Evolutionary conservation across 345 rosid genomes (phyloP).

Genomic region (Brassica incana): DNA sequence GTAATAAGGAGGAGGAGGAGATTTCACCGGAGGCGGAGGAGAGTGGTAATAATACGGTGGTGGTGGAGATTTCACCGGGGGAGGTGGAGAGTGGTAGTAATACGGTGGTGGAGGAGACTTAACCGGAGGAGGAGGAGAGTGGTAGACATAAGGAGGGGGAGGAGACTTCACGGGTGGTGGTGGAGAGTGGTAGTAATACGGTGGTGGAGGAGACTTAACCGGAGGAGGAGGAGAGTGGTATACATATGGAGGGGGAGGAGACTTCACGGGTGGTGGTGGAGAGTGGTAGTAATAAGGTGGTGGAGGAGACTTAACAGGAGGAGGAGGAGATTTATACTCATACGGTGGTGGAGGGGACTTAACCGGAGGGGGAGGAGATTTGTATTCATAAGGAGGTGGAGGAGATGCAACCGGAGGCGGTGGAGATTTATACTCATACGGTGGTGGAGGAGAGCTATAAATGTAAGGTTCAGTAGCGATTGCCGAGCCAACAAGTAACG

Average conservation of each 20-base stretch:
- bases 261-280: conserved; percentile 47
- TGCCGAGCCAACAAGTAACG: conserved; percentile 45
- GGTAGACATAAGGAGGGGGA: conserved; percentile 39
- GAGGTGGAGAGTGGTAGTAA: conserved; percentile 47
- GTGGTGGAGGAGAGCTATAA: conserved; percentile 48
- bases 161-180: conserved; percentile 49
- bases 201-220: conserved; percentile 42
- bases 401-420: conserved; percentile 50
- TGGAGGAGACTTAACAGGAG: conserved; percentile 41
- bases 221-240: conserved; percentile 58
- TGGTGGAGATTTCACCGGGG: conserved; percentile 40
- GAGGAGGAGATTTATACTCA: conserved; percentile 47
- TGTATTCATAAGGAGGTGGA: conserved; percentile 49
- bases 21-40: conserved; percentile 42
- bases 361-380: conserved; percentile 50
- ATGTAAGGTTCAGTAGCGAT: conserved; percentile 51
- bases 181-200: conserved; percentile 44
- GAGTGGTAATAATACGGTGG: conserved; percentile 48
- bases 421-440: conserved; percentile 51
- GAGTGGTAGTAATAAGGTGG: conserved; percentile 49
- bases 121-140: conserved; percentile 50
- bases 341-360: conserved; percentile 50
- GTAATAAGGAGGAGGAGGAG: neutral
- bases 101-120: conserved; percentile 51
- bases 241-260: conserved; percentile 48